Evolutionary conservation across 2,329 filamentous ascomycete genomes (phyloP), one percentile per base, ranked within the genome.

Genomic region (Hirsutella thompsonii): DNA sequence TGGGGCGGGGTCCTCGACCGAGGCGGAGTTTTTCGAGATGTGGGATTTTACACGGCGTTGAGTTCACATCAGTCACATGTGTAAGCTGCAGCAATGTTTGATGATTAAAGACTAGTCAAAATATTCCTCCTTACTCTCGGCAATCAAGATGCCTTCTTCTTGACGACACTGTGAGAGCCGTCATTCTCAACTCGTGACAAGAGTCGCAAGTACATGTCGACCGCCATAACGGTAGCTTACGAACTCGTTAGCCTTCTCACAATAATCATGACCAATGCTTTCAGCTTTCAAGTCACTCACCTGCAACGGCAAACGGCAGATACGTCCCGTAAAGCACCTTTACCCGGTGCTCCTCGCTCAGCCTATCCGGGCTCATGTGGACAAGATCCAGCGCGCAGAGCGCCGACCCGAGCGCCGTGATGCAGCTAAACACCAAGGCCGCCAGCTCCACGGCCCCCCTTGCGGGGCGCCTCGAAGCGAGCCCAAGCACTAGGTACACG

Each of bases 161-260:
- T 59, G 28, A 34, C 44, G 4, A 57, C 50, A 0, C 42, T 47
- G 5, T 43, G 47, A 29, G 32, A n/a, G 32, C 16, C 32, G 14
- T 18, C 32, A 8, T 60, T 55, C 13, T 26, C 6, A 11, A 70
- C 54, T 8, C 73, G 66, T 6, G 49, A 55, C 8, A 72, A 51
- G 1, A 78, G 56, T n/a, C 74, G 63, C 29, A 52, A 38, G 38
- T 67, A 73, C 74, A 78, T 77, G 47, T 78, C 74, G 19, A 64
- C 48, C 9, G 65, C 69, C 55, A 77, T 61, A 2, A 74, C 11
- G 0, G 61, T 47, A 13, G 74, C 74, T 77, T 20, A 20, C 23
- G 18, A 6, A 32, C n/a, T n/a, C n/a, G n/a, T n/a, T n/a, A n/a
- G n/a, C n/a, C n/a, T n/a, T n/a, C n/a, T n/a, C n/a, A n/a, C n/a